Base-by-base conservation (phyloP, 768 basidiomycete species). In the Termitomyces sp. region DNA sequence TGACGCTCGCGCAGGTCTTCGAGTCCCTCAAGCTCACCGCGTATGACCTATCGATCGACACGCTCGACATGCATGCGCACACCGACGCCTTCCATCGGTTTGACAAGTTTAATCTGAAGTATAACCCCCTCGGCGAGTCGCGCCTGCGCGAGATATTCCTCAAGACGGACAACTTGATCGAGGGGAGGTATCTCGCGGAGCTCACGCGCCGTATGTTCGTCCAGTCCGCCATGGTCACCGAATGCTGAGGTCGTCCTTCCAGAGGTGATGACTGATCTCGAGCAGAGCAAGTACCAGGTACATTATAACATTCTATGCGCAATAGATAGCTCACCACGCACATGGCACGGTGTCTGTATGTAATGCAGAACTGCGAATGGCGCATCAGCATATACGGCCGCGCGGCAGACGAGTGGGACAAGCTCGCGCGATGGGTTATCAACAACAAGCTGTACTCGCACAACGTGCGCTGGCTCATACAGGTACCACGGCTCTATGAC, bases 51-150 rank as follows among this genome's bases (percentile, higher is more conserved):
- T 97, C 94, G 11, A 98, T 99, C 68, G 97, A 99, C 68, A 99
- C 97, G 3, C 82, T 99, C 41, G 97, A 99, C 68, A 99, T 99
- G 97, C 97, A 98, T 62, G 97, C 96, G 0, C 96, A 99, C 70
- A 89, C 92, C 62, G 95, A 97, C 67, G 92, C 94, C 1, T 98
- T 99, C 79, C 96, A 99, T 70, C 90, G 97, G 14, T 98, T 97
- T 67, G 97, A 97, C 75, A 94, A 96, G 68, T 98, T 98, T 76
- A 98, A 98, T 65, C 76, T 97, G 44, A 94, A 98, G 72, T 98
- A 98, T 70, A 97, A 97, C 65, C 95, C 22, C 43, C 43, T 40
- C 18, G n/a, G 40, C 40, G n/a, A 40, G n/a, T 40, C 40, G 4
- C 78, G 97, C 33, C 73, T 99, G 60, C 79, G 97, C 47, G 97